Percentiles rank a stretch among this genome's conserved stretches.
phyloP scores from a whole-genome alignment of 2,329 filamentous ascomycete genomes.

The Alternaria angustiovoidea region DNA sequence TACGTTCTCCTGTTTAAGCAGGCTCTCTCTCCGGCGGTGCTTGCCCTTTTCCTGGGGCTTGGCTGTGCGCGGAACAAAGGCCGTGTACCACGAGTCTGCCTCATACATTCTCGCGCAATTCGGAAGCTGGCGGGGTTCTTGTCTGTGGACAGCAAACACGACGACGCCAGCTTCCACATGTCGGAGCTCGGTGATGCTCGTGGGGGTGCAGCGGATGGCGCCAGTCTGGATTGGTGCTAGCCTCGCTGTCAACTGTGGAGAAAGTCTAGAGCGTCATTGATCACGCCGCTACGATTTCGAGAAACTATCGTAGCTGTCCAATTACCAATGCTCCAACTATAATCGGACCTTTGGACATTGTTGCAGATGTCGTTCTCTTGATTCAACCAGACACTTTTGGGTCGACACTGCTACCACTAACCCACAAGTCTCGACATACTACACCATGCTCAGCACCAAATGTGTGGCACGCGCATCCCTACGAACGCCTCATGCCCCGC shows the following conservation, averaged over 20 bases:
- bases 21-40: conserved; percentile 73
- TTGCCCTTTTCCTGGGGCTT: conserved; percentile 49
- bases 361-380: conserved; percentile 25
- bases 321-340: conserved; percentile 20
- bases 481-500: conserved; percentile 34
- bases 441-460: conserved; percentile 44
- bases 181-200: conserved; percentile 16
- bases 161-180: conserved; percentile 13
- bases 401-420: conserved; percentile 8
- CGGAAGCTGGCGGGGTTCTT: neutral
- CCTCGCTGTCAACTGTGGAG: conserved; percentile 4
- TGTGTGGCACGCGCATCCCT: conserved; percentile 42
- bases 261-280: conserved; percentile 23
- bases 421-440: conserved; percentile 5
- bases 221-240: conserved; percentile 3
- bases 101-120: conserved; percentile 69
- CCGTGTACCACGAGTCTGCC: conserved; percentile 77
- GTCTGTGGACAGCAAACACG: conserved; percentile 4
- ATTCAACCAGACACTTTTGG: conserved; percentile 10
- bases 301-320: conserved; percentile 19
- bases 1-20: conserved; percentile 66
- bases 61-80: conserved; percentile 71
- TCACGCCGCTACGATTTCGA: conserved; percentile 14
- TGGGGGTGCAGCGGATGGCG: neutral
- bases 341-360: conserved; percentile 10